These are phyloP conservation scores for Scalesia atractyloides DNA, from an alignment of 129 eudicot species.

Conservation along the genomic window DNA sequence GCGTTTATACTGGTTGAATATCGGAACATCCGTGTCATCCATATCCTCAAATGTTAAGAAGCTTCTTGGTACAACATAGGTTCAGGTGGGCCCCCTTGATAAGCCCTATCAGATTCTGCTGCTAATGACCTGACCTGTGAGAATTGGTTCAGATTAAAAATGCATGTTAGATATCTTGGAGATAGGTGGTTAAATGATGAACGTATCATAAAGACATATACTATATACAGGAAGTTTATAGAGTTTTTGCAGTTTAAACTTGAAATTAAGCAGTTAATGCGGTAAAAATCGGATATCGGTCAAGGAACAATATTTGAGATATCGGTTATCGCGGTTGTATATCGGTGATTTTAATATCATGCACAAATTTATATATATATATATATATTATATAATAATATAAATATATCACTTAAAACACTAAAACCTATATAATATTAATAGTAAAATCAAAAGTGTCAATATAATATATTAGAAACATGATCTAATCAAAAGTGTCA, in stretches of 20 bases:
- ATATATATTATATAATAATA: too few species aligned
- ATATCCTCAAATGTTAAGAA: slow-evolving; percentile 44
- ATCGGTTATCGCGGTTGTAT: too few species aligned
- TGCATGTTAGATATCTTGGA: slow-evolving; percentile 18
- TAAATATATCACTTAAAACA: too few species aligned
- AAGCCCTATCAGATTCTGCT: slow-evolving; percentile 96
- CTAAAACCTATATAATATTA: too few species aligned
- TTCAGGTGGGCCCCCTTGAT: slow-evolving; percentile 87
- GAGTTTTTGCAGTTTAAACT: slow-evolving; percentile 2
- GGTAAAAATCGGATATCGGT: too few species aligned
- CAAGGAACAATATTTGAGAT: too few species aligned
- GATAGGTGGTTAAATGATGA: not conserved
- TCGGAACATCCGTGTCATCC: slow-evolving; percentile 43
- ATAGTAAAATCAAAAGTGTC: too few species aligned
- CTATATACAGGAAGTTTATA: not conserved
- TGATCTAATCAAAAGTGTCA: too few species aligned
- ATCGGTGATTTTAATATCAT: too few species aligned
- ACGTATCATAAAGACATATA: not conserved
- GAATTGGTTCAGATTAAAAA: not conserved
- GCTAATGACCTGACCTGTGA: slow-evolving; percentile 91
- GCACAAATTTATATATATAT: too few species aligned
- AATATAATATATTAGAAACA: too few species aligned
- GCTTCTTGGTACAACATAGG: slow-evolving; percentile 69
- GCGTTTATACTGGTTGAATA: slow-evolving; percentile 55
- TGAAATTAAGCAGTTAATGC: too few species aligned